phyloP scores from a whole-genome alignment of 2,329 filamentous ascomycete genomes.

The Endothia cerciana region DNA sequence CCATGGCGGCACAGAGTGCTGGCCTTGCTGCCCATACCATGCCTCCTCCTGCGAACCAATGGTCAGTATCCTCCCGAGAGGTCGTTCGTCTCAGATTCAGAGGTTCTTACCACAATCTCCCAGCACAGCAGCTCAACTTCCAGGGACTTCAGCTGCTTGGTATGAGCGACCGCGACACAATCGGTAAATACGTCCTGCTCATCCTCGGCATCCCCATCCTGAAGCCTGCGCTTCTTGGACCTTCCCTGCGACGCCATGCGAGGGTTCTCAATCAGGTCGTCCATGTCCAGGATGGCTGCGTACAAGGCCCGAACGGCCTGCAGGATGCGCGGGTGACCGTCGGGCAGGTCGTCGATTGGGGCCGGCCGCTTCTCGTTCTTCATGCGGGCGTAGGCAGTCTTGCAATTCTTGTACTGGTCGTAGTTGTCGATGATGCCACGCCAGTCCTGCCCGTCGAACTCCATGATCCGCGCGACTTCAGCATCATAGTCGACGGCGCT shows the following conservation, averaged over 20 bases:
- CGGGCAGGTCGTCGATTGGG: neutral
- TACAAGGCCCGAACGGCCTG: neutral
- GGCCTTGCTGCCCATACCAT: constrained; percentile 1
- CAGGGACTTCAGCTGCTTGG: neutral
- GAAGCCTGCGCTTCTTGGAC: neutral
- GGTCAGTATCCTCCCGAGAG: neutral
- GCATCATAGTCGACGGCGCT: neutral
- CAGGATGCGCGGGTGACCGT: neutral
- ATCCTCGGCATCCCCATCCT: neutral
- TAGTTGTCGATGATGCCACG: neutral
- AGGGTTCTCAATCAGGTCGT: neutral
- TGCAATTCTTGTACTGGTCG: neutral
- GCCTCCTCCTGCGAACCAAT: neutral
- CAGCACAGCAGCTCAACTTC: neutral
- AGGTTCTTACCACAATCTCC: neutral
- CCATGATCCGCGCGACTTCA: neutral
- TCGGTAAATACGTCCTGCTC: constrained; percentile 16
- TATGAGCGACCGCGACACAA: constrained; percentile 11
- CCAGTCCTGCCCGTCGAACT: neutral
- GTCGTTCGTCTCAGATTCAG: neutral
- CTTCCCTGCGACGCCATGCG: neutral
- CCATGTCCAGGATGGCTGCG: neutral
- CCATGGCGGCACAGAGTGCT: neutral
- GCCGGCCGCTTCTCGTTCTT: neutral
- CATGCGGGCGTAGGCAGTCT: neutral